Evolutionary conservation across 345 rosid genomes (phyloP).

Genomic region (Aegle marmelos): DNA sequence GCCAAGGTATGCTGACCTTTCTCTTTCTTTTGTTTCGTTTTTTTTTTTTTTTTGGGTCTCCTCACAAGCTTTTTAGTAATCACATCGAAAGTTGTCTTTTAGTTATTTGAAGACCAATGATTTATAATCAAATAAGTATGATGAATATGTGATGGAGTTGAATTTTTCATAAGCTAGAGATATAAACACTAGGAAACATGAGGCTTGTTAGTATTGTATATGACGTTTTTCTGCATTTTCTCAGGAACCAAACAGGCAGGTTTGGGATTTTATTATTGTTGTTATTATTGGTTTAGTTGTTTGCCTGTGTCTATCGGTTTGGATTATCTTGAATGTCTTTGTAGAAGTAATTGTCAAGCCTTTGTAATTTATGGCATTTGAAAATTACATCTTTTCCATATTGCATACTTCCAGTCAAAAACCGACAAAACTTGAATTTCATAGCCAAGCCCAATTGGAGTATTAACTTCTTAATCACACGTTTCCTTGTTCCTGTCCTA

Average conservation of each 20-base stretch:
- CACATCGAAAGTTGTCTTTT: background rate
- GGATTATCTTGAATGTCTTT: background rate
- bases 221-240: background rate
- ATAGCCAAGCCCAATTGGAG: background rate
- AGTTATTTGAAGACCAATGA: background rate
- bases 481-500: conserved; percentile 8
- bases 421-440: background rate
- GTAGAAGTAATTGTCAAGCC: conserved; percentile 1
- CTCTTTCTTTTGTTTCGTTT: background rate
- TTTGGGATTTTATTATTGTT: background rate
- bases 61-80: background rate
- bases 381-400: background rate
- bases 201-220: background rate
- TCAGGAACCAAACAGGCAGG: background rate
- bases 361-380: background rate
- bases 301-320: background rate
- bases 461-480: background rate
- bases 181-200: background rate
- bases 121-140: background rate
- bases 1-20: conserved; percentile 59
- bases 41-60: no score
- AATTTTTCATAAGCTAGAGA: background rate
- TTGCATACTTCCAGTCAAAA: background rate
- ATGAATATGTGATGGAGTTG: background rate
- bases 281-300: background rate